A percentile compares a stretch with the other conserved stretches of the same genome.
These are phyloP conservation scores for Stephania cephalantha DNA, from an alignment of 164 flowering plant genomes.

Conservation along the genomic window DNA sequence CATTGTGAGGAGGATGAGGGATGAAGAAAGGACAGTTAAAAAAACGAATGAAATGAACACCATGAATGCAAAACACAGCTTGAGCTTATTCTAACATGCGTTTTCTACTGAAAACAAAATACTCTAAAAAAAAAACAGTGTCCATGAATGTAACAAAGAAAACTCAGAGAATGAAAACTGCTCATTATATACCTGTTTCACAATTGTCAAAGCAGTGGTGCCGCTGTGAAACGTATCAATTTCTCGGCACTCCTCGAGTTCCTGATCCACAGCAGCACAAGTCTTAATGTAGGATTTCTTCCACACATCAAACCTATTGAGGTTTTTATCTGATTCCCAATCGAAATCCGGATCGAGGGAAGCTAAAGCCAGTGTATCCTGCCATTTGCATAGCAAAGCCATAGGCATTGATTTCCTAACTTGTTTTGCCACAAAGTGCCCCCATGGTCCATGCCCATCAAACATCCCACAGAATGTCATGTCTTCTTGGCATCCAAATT, in stretches of 20 bases:
- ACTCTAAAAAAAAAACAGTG: too few relatives aligned
- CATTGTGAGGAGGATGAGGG: not conserved
- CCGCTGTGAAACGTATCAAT: conserved; percentile 76
- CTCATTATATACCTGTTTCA: conserved; percentile 59
- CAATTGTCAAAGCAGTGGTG: conserved; percentile 69
- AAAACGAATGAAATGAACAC: not conserved
- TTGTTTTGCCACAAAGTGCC: conserved; percentile 66
- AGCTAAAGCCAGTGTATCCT: conserved; percentile 46
- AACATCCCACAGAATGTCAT: conserved; percentile 83
- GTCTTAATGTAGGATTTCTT: conserved; percentile 60
- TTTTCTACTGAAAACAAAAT: too few relatives aligned
- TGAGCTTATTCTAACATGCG: too few relatives aligned
- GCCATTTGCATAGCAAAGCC: conserved; percentile 66
- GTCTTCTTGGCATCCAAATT: conserved; percentile 80
- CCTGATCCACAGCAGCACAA: conserved; percentile 64
- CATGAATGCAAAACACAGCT: too few relatives aligned
- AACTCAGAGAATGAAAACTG: not conserved
- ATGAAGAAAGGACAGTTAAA: not conserved
- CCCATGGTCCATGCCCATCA: conserved; percentile 97
- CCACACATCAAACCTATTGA: conserved; percentile 50
- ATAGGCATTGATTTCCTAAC: conserved; percentile 63
- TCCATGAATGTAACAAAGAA: not conserved
- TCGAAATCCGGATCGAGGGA: conserved; percentile 30
- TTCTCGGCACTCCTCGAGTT: conserved; percentile 45
- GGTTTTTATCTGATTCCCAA: conserved; percentile 29